phyloP scores from a whole-genome alignment of 768 basidiomycete species.

The Mycena venus region DNA sequence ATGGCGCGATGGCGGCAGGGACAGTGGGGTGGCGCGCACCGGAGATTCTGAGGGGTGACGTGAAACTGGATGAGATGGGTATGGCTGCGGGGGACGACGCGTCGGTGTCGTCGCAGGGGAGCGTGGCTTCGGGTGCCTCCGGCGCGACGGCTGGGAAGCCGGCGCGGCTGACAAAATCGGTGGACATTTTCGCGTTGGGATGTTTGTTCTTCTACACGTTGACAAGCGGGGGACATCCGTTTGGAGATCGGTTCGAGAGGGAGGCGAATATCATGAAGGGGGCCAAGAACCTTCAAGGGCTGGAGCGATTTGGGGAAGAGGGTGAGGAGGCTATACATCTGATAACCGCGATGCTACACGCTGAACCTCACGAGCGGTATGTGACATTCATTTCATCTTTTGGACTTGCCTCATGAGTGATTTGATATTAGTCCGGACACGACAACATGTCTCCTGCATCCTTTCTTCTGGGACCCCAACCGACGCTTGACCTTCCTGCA shows the following conservation, averaged over 20 bases:
- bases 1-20: slow-evolving; percentile 91
- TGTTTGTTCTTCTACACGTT: slow-evolving; percentile 96
- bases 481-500: slow-evolving; percentile 94
- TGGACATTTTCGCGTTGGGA: slow-evolving; percentile 97
- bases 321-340: slow-evolving; percentile 91
- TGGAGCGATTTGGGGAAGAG: slow-evolving; percentile 92
- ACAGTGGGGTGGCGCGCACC: slow-evolving; percentile 98
- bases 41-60: slow-evolving; percentile 94
- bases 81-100: slow-evolving; percentile 64
- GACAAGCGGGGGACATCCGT: slow-evolving; percentile 93
- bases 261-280: slow-evolving; percentile 95
- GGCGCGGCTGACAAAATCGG: slow-evolving; percentile 90
- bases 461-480: slow-evolving; percentile 96
- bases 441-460: slow-evolving; percentile 88
- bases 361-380: slow-evolving; percentile 81
- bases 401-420: background rate
- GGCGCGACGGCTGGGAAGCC: slow-evolving; percentile 57
- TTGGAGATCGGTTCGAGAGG: slow-evolving; percentile 91
- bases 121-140: slow-evolving; percentile 55
- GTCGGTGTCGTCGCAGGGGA: slow-evolving; percentile 77
- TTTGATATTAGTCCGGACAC: slow-evolving; percentile 81
- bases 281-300: slow-evolving; percentile 73
- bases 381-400: slow-evolving; percentile 40
- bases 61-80: slow-evolving; percentile 84
- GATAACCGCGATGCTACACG: slow-evolving; percentile 82